Base-by-base conservation (phyloP, 2,329 filamentous ascomycete genomes). In the Aureobasidium vineae region DNA sequence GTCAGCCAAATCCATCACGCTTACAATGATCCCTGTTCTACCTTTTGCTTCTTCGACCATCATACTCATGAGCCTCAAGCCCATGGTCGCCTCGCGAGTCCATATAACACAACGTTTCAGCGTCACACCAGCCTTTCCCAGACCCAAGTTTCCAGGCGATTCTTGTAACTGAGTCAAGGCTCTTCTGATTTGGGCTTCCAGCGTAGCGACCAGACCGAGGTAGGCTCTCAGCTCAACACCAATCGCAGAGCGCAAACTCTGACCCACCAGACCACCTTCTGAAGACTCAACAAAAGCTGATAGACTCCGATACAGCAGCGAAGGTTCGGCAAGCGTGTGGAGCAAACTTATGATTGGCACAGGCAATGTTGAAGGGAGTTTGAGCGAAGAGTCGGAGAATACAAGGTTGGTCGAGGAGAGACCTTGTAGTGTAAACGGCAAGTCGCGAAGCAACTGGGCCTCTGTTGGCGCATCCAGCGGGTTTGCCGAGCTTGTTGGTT, bases 21-120 rank as follows among this genome's bases (percentile, higher is more conserved):
- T 47, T 10, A 31, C 28, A 5, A 36, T 67, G 63, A 74, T 36
- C 19, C 16, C n/a, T 66, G 38, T 28, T 75, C 83, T 84, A 79
- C 86, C 89, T 71, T 89, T 89, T 1, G 94, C 92, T 75, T 97
- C 91, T 74, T 98, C 93, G 0, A 96, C 92, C 73, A 99, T 97
- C 67, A 97, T 78, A 72, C 91, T 96, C 90, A 99, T 93, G 65
- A 99, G 81, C 19, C 95, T 87, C 71, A 99, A 79, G 0, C 93
- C 95, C 89, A 98, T 96, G 0, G 95, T 99, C 7, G 95, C 92
- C 77, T 99, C 96, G 71, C 94, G 87, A 10, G 93, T 98, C 96
- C 96, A 99, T 28, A 99, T 90, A 2, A 99, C 90, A 72, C 94
- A 98, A 75, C 95, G 85, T 77, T 98, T 98, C 60, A 99, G 81